Conservation (phyloP, 306 rosid species). For the Dryas alaskensis region DNA sequence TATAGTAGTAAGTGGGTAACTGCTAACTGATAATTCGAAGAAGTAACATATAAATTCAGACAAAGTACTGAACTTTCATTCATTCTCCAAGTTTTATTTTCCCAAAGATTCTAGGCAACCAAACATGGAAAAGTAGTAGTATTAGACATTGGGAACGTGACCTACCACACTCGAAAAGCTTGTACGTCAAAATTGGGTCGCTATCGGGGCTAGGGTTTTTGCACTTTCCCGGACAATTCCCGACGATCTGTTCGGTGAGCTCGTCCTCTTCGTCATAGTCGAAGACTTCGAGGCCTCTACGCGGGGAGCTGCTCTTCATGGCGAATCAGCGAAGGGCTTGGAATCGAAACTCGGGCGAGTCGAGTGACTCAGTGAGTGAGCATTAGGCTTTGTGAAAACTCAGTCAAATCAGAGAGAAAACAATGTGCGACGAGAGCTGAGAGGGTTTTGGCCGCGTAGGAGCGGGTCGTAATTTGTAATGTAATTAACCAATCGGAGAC, state of each 20-base stretch:
- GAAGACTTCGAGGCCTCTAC: conserved; percentile 48
- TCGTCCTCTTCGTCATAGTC: conserved; percentile 65
- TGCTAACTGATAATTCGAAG: not conserved
- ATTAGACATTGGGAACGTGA: conserved; percentile 6
- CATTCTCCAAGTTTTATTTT: not conserved
- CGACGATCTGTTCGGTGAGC: conserved; percentile 29
- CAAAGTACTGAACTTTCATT: not conserved
- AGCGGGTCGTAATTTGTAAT: conserved; percentile 20
- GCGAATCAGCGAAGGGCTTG: conserved; percentile 17
- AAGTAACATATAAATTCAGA: not conserved
- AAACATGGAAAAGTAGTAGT: conserved; percentile 7
- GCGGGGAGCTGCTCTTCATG: conserved; percentile 52
- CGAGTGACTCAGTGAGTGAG: conserved; percentile 17
- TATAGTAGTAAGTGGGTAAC: not conserved
- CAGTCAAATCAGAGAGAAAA: conserved; percentile 19
- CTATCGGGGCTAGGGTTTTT: conserved; percentile 39
- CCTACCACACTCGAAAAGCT: conserved; percentile 47
- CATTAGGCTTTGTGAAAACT: conserved; percentile 15
- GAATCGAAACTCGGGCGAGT: conserved; percentile 22
- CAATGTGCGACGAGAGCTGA: not conserved
- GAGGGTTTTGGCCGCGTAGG: conserved; percentile 11
- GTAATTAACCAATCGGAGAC: not conserved
- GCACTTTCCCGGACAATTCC: conserved; percentile 23
- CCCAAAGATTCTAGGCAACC: not conserved
- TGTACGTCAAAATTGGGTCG: conserved; percentile 24